Base-by-base conservation (phyloP, 176 grass and related monocot species). In the Saccharum spontaneum region DNA sequence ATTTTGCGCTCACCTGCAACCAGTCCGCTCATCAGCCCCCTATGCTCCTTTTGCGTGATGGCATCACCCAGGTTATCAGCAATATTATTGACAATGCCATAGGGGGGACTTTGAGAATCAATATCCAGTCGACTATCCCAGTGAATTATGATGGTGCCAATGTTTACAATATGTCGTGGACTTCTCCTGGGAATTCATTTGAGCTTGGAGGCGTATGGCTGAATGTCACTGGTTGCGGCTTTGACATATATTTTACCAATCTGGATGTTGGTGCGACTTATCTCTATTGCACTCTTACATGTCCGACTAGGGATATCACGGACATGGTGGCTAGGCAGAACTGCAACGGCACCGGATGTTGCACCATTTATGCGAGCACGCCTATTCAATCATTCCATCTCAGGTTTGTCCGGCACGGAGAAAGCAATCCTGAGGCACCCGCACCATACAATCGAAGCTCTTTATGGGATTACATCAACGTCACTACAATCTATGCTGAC, bases 1-100 rank as follows among this genome's bases (percentile, higher is more conserved):
- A 86, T 15, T 87, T 91, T 41, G n/a, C 80, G 8, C 73, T 86
- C 11, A 86, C 30, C 72, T 90, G 88, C 84, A 63, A 79, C 64
- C 6, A 86, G 0, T 24, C 77, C 43, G 23, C 34, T 39, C 33
- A 57, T 39, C 33, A 57, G 8, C 72, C 76, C 10, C 78, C 84
- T 1, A 67, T n/a, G 6, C 83, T 90, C 39, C 50, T 75, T 10
- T 74, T 90, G 1, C 37, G 45, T 62, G 77, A 86, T 64, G 78
- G 63, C n/a, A 64, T 37, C 38, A 78, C 48, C 7, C 69, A 83
- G 43, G 63, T 80, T 37, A 5, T 16, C 23, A 1, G 10, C 10
- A 66, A 33, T 45, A 43, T 31, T 65, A n/a, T n/a, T n/a, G n/a
- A n/a, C n/a, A n/a, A n/a, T n/a, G 44, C 13, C 44, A 45, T 45